Conservation (phyloP, 768 basidiomycete species). For the Phlebiopsis flavidoalba region DNA sequence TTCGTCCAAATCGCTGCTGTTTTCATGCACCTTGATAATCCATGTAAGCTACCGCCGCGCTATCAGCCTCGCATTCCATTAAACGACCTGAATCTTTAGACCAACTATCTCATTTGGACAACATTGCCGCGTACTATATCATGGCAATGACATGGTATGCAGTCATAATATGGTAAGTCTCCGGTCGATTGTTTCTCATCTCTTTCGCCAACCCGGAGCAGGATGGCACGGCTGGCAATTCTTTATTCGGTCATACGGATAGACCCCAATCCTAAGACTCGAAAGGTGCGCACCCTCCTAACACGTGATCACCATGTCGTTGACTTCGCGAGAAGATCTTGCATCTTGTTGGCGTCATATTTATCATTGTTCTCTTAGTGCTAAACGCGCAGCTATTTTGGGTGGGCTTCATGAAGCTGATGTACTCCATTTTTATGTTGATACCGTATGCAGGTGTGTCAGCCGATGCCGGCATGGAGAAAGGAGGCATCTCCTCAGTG, state of each 20-base stretch:
- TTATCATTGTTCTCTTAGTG: slow-evolving; percentile 38
- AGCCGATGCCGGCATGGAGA: slow-evolving; percentile 35
- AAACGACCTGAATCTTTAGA: not conserved
- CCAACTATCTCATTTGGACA: slow-evolving; percentile 14
- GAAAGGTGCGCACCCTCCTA: slow-evolving; percentile 1
- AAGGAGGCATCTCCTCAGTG: slow-evolving; percentile 32
- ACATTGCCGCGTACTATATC: slow-evolving; percentile 24
- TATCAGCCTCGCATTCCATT: not conserved
- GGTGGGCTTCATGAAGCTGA: not conserved
- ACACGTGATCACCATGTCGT: not conserved
- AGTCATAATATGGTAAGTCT: slow-evolving; percentile 16
- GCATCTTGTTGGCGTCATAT: slow-evolving; percentile 27
- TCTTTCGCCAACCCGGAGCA: not conserved
- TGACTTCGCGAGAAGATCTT: slow-evolving; percentile 12
- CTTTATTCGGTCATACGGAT: slow-evolving; percentile 51
- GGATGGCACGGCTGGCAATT: slow-evolving; percentile 40
- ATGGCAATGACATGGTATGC: slow-evolving; percentile 22
- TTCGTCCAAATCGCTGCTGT: slow-evolving; percentile 19
- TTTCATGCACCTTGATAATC: slow-evolving; percentile 22
- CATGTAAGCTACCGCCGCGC: slow-evolving; percentile 6
- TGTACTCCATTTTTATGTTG: not conserved
- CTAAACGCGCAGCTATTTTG: slow-evolving; percentile 12
- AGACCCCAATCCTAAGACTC: slow-evolving; percentile 29
- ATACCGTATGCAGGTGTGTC: slow-evolving; percentile 32
- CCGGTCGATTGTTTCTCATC: not conserved